A percentile compares a stretch with the other conserved stretches of the same genome.
Evolutionary conservation across 768 basidiomycete species (phyloP).

Genomic region (Boletus fagicola): DNA sequence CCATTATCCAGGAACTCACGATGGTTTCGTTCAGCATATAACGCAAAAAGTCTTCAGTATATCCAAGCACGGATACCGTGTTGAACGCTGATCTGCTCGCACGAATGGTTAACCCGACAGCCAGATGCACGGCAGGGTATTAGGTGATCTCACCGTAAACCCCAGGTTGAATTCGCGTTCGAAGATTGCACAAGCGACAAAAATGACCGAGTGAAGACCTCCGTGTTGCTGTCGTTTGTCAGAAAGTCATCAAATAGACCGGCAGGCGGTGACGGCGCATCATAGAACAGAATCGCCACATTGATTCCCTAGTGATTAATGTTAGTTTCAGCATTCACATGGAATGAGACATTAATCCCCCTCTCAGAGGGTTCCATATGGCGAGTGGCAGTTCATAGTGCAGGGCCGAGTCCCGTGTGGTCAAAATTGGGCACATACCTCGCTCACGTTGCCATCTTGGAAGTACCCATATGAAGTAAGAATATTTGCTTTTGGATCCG

Average conservation of each 20-base stretch:
- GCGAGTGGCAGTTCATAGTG: background rate
- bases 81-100: conserved; percentile 23
- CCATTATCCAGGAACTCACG: conserved; percentile 10
- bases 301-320: conserved; percentile 8
- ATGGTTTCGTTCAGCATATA: conserved; percentile 15
- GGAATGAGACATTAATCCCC: background rate
- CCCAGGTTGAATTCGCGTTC: conserved; percentile 15
- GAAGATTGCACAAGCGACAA: conserved; percentile 27
- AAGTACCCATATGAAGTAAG: conserved; percentile 41
- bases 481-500: conserved; percentile 32
- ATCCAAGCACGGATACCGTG: conserved; percentile 24
- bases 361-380: background rate
- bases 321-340: conserved; percentile 8
- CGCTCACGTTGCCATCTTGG: conserved; percentile 30
- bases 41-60: conserved; percentile 20
- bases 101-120: background rate
- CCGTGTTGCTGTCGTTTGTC: conserved; percentile 8
- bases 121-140: background rate
- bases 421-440: conserved; percentile 30
- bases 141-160: conserved; percentile 23
- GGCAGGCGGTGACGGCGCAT: conserved; percentile 37
- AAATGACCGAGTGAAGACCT: conserved; percentile 23
- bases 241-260: conserved; percentile 34
- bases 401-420: conserved; percentile 1
- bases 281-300: conserved; percentile 53